Evolutionary conservation across 768 basidiomycete species (phyloP).

Genomic region (Trametes punicea): DNA sequence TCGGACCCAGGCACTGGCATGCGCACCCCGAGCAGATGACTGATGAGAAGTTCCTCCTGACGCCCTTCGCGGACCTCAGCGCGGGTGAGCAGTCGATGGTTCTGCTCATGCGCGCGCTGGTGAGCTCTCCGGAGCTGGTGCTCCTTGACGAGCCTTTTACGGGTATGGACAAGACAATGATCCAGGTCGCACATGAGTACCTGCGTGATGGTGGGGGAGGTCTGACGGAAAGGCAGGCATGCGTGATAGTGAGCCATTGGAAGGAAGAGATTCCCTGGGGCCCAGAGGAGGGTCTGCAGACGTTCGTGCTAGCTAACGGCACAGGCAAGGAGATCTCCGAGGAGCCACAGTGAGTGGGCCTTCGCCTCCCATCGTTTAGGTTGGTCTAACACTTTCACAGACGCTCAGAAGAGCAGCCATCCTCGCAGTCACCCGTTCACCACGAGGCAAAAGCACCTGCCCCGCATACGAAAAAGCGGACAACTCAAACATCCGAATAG

Average conservation of each 20-base stretch:
- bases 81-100: slow-evolving; percentile 78
- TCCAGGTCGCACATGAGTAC: slow-evolving; percentile 59
- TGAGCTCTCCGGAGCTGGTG: slow-evolving; percentile 67
- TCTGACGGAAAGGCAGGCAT: slow-evolving; percentile 59
- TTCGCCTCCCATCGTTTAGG: no score
- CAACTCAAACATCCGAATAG: not conserved
- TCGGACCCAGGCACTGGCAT: slow-evolving; percentile 59
- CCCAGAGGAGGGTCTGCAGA: slow-evolving; percentile 47
- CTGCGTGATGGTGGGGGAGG: slow-evolving; percentile 49
- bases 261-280: slow-evolving; percentile 90
- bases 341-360: not conserved
- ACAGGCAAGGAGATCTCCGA: slow-evolving; percentile 15
- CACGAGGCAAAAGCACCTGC: not conserved
- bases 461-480: not conserved
- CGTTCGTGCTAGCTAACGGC: slow-evolving; percentile 36
- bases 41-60: slow-evolving; percentile 42
- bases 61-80: slow-evolving; percentile 60
- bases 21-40: slow-evolving; percentile 3
- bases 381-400: no score
- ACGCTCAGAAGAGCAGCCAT: not conserved
- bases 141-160: slow-evolving; percentile 92
- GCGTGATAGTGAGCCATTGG: slow-evolving; percentile 88
- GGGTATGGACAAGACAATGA: slow-evolving; percentile 85
- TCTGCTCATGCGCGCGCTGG: slow-evolving; percentile 82
- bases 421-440: not conserved